Conservation (phyloP, 306 rosid genomes). For the Glycyrrhiza uralensis region DNA sequence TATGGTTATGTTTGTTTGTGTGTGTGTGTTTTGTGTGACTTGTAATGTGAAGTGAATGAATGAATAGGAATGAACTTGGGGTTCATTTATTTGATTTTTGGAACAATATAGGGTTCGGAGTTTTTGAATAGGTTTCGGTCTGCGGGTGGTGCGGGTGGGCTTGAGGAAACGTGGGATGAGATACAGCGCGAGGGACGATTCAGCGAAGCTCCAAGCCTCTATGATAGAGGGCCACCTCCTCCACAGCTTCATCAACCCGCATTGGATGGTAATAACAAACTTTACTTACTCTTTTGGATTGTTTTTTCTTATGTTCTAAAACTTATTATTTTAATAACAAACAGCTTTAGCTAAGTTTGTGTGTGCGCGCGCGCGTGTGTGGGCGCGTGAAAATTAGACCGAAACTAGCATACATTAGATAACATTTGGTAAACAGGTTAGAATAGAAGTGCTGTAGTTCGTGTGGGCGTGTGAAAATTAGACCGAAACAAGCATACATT, state of each 20-base stretch:
- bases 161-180: constrained; percentile 87
- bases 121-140: constrained; percentile 71
- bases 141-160: constrained; percentile 38
- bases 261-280: constrained; percentile 47
- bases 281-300: not conserved
- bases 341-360: too few species aligned
- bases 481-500: too few species aligned
- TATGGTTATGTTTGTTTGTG: not conserved
- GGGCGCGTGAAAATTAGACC: not conserved
- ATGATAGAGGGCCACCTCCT: constrained; percentile 27
- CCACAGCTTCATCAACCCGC: constrained; percentile 58
- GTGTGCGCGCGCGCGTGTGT: too few species aligned
- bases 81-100: not conserved
- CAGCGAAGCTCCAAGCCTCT: constrained; percentile 28
- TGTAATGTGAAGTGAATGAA: not conserved
- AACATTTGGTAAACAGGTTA: too few species aligned
- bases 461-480: not conserved
- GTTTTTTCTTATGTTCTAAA: not conserved
- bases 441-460: not conserved
- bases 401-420: too few species aligned
- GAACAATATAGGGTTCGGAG: constrained; percentile 57
- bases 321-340: too few species aligned
- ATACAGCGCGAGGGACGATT: constrained; percentile 45
- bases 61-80: not conserved
- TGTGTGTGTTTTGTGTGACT: not conserved